Evolutionary conservation across 2,329 filamentous ascomycete genomes (phyloP).

Genomic region (Talaromyces sp.): DNA sequence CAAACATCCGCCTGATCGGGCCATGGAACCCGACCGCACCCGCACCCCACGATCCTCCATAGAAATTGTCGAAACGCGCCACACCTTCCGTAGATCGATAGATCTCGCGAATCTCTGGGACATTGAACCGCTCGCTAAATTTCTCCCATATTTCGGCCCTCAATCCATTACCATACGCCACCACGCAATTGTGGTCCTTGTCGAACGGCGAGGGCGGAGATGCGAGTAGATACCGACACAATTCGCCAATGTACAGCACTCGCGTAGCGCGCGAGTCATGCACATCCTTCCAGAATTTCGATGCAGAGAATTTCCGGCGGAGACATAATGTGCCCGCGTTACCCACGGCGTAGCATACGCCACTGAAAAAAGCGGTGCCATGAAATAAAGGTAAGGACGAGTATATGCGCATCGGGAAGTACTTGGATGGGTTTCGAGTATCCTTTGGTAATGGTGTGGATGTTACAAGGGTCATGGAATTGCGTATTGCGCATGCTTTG

Average conservation of each 20-base stretch:
- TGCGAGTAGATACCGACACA: constrained; percentile 48
- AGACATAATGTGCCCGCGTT: constrained; percentile 43
- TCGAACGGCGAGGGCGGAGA: constrained; percentile 46
- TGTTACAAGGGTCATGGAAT: constrained; percentile 37
- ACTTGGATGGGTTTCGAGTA: constrained; percentile 36
- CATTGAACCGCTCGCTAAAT: constrained; percentile 53
- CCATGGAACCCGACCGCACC: constrained; percentile 46
- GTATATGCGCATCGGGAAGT: constrained; percentile 46
- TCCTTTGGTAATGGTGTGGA: constrained; percentile 38
- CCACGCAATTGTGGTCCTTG: constrained; percentile 42
- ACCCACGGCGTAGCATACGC: constrained; percentile 41
- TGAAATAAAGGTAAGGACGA: constrained; percentile 50
- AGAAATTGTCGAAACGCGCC: constrained; percentile 46
- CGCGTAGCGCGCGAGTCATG: constrained; percentile 42
- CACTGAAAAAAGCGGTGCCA: constrained; percentile 47
- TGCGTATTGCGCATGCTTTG: constrained; percentile 45
- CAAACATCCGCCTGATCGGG: constrained; percentile 37
- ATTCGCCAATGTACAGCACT: constrained; percentile 49
- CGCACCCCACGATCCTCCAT: constrained; percentile 39
- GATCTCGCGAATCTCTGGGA: constrained; percentile 48
- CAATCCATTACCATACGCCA: constrained; percentile 48
- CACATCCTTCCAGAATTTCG: constrained; percentile 46
- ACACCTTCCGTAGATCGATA: constrained; percentile 49
- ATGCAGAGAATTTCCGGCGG: constrained; percentile 46
- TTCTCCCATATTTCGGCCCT: constrained; percentile 49